Evolutionary conservation across 257 asterid species (phyloP), one percentile per base, ranked within the genome.

Genomic region (Primulina eburnea): DNA sequence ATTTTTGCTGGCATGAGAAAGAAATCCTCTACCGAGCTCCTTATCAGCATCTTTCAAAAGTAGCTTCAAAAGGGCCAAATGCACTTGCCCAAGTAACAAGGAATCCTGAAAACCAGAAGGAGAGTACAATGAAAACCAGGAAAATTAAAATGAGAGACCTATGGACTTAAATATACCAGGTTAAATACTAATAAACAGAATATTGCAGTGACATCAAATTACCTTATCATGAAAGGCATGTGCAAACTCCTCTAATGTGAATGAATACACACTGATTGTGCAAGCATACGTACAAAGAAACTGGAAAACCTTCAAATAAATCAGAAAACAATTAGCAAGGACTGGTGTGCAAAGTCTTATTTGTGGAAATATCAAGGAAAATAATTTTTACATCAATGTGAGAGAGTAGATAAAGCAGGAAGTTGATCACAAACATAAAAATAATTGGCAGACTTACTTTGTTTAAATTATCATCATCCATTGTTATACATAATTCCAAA

Each of bases 181-280:
- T 55, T 40, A 34, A 26, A 32, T 32, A 40, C 40, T 16, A 60
- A 72, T 34, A 11, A 34, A 60, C 6, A 74, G 43, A 73, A 70
- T 38, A 75, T 52, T 30, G 71, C 21, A 71, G 64, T 35, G 33
- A 40, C 40, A 35, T 70, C 32, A 71, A 68, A 85, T 84, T 81
- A 89, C 99, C 89, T 91, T 87, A 68, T 88, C 97, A 74, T 82
- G 87, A 80, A 91, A 91, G 64, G 97, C 90, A 68, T 79, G 86
- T 3, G 88, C 93, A 79, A 91, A 89, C 65, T 88, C 98, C 60
- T 91, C 97, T 28, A 91, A 72, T 76, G 97, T 86, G 83, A 94
- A 91, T 24, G 98, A 86, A 64, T 50, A 50, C 57, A 79, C 35
- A 75, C 89, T 76, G 69, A 86, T 75, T 63, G 82, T 80, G 65